Conservation (phyloP, 176 grass and related monocot species). For the Juncus effusus region DNA sequence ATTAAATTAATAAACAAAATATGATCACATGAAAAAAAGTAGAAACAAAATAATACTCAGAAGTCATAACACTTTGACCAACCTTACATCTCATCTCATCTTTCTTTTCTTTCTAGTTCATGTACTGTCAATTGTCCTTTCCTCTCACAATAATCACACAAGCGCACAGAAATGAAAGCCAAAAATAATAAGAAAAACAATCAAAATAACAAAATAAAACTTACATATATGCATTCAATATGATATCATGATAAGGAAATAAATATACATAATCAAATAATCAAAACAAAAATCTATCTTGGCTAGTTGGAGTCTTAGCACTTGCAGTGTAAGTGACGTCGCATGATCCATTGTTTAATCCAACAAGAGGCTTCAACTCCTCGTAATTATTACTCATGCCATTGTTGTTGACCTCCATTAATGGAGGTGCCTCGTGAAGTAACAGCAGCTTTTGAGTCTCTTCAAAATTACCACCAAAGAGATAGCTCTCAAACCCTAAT, state of each 20-base stretch:
- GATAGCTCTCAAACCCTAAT: constrained; percentile 26
- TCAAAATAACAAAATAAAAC: neutral
- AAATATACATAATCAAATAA: neutral
- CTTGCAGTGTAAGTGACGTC: constrained; percentile 24
- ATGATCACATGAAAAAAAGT: constrained; percentile 13
- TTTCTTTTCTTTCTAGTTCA: constrained; percentile 19
- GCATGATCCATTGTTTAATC: constrained; percentile 3
- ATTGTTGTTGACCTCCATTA: constrained; percentile 12
- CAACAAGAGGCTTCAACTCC: constrained; percentile 32
- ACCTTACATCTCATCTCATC: neutral
- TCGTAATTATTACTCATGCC: constrained; percentile 12
- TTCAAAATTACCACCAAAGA: constrained; percentile 25
- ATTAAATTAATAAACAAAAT: constrained; percentile 11
- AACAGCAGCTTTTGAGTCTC: constrained; percentile 28
- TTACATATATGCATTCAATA: constrained; percentile 24
- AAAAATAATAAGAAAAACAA: neutral
- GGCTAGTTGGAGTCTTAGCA: constrained; percentile 17
- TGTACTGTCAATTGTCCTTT: constrained; percentile 32
- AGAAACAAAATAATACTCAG: constrained; percentile 5
- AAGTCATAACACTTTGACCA: constrained; percentile 11
- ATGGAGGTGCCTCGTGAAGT: constrained; percentile 10
- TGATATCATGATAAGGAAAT: neutral
- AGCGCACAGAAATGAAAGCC: constrained; percentile 18
- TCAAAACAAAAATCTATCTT: constrained; percentile 27
- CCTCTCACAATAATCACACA: constrained; percentile 19